These are phyloP conservation scores for Penicillium glabrum DNA, from an alignment of 2,329 filamentous ascomycete genomes.

Conservation along the genomic window DNA sequence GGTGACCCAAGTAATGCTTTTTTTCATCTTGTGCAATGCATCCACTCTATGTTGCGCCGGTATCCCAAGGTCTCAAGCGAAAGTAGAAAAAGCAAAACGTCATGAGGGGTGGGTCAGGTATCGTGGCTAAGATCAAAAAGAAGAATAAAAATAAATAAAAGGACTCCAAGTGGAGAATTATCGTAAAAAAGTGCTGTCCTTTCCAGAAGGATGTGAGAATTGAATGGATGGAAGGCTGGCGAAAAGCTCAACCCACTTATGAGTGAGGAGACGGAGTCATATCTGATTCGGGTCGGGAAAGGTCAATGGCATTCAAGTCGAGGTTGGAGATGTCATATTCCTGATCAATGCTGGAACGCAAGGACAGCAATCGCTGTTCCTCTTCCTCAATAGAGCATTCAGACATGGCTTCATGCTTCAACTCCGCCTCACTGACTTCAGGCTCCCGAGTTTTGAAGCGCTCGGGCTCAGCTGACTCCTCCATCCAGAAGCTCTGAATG, in stretches of 20 bases:
- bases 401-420: slow-evolving; percentile 24
- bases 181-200: slow-evolving; percentile 8
- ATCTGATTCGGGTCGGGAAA: slow-evolving; percentile 10
- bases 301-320: slow-evolving; percentile 20
- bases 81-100: slow-evolving; percentile 7
- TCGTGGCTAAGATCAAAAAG: slow-evolving; percentile 15
- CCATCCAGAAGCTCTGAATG: slow-evolving; percentile 72
- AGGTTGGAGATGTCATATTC: slow-evolving; percentile 31
- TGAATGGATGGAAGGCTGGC: neutral
- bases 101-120: slow-evolving; percentile 17
- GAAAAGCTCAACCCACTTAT: slow-evolving; percentile 1
- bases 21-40: slow-evolving; percentile 32
- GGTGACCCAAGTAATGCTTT: slow-evolving; percentile 27
- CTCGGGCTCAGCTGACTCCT: slow-evolving; percentile 55
- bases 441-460: slow-evolving; percentile 34
- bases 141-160: slow-evolving; percentile 3
- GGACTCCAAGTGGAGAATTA: neutral
- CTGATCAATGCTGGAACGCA: slow-evolving; percentile 35
- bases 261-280: slow-evolving; percentile 4
- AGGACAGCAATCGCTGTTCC: slow-evolving; percentile 37
- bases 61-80: slow-evolving; percentile 16
- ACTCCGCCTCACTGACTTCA: slow-evolving; percentile 28
- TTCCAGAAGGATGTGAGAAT: slow-evolving; percentile 16
- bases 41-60: slow-evolving; percentile 39
- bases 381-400: slow-evolving; percentile 30